These are phyloP conservation scores for Pseudocercospora fuligena DNA, from an alignment of 2,329 filamentous ascomycete genomes.

Conservation along the genomic window DNA sequence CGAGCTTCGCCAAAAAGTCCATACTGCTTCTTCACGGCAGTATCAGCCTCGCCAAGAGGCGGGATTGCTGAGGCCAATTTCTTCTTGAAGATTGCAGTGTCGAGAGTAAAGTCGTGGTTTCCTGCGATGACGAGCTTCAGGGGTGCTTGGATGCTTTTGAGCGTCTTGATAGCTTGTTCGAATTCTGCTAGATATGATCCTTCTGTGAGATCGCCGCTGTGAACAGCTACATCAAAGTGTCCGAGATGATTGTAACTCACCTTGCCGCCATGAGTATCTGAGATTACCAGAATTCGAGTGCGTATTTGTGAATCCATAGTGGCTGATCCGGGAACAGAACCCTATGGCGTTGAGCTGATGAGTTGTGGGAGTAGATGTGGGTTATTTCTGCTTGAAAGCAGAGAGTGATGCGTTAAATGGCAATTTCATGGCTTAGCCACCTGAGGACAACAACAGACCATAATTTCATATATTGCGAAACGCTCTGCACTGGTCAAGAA, in stretches of 20 bases:
- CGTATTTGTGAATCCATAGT: constrained; percentile 12
- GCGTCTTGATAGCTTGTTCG: constrained; percentile 51
- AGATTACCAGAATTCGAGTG: constrained; percentile 51
- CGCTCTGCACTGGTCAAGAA: no score
- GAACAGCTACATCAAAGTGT: constrained; percentile 61
- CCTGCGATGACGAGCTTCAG: constrained; percentile 67
- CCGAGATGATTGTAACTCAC: neutral
- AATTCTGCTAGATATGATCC: constrained; percentile 56
- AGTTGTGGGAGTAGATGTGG: no score
- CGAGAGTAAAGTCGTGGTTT: constrained; percentile 66
- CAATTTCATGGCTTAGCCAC: no score
- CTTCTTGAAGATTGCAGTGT: constrained; percentile 39
- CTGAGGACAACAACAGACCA: no score
- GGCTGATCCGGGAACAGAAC: neutral
- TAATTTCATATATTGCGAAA: no score
- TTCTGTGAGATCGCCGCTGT: constrained; percentile 64
- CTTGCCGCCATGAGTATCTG: constrained; percentile 47
- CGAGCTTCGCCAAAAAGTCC: constrained; percentile 26
- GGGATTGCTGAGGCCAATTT: constrained; percentile 4
- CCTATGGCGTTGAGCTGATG: no score
- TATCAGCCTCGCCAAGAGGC: neutral
- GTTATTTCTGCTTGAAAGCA: no score
- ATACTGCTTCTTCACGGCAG: constrained; percentile 13
- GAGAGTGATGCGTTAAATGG: no score
- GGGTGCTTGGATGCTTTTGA: constrained; percentile 56